Evolutionary conservation across 1,139 yeast species (phyloP).

Genomic region (Saccharomyces hybrid): DNA sequence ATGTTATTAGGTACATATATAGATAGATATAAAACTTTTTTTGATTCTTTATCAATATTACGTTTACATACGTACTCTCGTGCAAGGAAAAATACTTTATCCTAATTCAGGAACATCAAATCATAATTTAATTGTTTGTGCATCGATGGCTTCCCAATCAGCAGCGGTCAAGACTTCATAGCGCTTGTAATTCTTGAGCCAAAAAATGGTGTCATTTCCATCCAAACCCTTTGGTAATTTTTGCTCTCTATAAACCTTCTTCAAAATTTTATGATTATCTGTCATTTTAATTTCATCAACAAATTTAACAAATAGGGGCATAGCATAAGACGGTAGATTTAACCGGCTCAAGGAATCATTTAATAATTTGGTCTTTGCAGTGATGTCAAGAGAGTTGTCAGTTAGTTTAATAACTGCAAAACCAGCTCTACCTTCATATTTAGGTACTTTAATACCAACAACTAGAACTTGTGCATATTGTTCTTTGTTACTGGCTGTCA

Average conservation of each 20-base stretch:
- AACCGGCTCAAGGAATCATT: conserved; percentile 38
- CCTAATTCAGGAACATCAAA: neutral
- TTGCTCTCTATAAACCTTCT: conserved; percentile 69
- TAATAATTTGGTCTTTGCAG: conserved; percentile 32
- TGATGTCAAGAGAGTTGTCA: conserved; percentile 31
- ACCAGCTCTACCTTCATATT: conserved; percentile 94
- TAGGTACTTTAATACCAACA: conserved; percentile 81
- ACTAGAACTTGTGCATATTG: conserved; percentile 64
- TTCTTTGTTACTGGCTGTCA: conserved; percentile 34
- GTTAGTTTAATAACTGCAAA: conserved; percentile 66
- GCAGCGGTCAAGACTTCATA: conserved; percentile 54
- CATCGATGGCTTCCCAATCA: conserved; percentile 48
- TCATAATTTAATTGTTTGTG: conserved; percentile 30
- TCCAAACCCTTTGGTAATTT: conserved; percentile 63
- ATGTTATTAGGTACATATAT: neutral
- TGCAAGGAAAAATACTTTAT: conserved; percentile 2
- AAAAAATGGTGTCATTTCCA: conserved; percentile 57
- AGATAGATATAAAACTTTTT: neutral
- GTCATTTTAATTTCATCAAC: conserved; percentile 55
- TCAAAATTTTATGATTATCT: conserved; percentile 83
- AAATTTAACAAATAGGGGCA: conserved; percentile 76
- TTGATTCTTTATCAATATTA: neutral
- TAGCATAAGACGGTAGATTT: conserved; percentile 73
- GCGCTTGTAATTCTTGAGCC: conserved; percentile 48
- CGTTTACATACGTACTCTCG: neutral